Percentiles rank a stretch among this genome's conserved stretches.
Conservation (phyloP, 1,139 yeast genomes). For the Hanseniaspora uvarum region DNA sequence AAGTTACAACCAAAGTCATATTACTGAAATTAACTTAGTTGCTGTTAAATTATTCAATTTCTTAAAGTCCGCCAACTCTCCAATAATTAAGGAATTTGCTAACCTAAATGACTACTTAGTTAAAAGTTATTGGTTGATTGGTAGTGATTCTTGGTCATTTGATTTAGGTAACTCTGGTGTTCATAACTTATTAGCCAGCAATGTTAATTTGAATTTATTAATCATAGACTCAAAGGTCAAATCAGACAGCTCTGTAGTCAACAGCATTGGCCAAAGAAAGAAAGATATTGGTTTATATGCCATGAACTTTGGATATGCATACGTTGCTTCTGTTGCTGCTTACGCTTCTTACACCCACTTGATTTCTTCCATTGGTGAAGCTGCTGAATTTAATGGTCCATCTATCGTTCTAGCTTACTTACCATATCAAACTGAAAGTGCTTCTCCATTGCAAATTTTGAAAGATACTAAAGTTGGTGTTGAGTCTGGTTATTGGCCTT, state of each 20-base stretch:
- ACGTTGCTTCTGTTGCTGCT: conserved; percentile 90
- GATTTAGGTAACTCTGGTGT: conserved; percentile 89
- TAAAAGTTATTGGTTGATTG: conserved; percentile 70
- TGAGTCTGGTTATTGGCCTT: conserved; percentile 92
- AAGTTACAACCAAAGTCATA: conserved; percentile 27
- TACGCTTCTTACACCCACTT: conserved; percentile 91
- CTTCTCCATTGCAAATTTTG: conserved; percentile 61
- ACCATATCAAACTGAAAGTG: conserved; percentile 60
- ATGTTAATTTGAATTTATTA: conserved; percentile 71
- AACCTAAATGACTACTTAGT: conserved; percentile 39
- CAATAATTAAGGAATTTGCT: conserved; percentile 40
- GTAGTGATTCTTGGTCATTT: conserved; percentile 92
- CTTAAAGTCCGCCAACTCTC: conserved; percentile 37
- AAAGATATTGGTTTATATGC: conserved; percentile 92
- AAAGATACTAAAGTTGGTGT: conserved; percentile 85
- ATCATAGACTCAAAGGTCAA: conserved; percentile 89
- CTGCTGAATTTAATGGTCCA: conserved; percentile 80
- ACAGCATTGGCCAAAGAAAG: conserved; percentile 43
- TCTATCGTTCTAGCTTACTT: conserved; percentile 82
- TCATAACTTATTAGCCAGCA: conserved; percentile 69
- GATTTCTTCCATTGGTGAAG: conserved; percentile 79
- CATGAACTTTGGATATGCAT: conserved; percentile 82
- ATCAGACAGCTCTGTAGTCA: conserved; percentile 22
- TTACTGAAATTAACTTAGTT: conserved; percentile 29
- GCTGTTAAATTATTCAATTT: conserved; percentile 35